A percentile compares a stretch with the other conserved stretches of the same genome.
Conservation (phyloP, 1,139 yeast genomes). For the Hyphopichia buzzinii region DNA sequence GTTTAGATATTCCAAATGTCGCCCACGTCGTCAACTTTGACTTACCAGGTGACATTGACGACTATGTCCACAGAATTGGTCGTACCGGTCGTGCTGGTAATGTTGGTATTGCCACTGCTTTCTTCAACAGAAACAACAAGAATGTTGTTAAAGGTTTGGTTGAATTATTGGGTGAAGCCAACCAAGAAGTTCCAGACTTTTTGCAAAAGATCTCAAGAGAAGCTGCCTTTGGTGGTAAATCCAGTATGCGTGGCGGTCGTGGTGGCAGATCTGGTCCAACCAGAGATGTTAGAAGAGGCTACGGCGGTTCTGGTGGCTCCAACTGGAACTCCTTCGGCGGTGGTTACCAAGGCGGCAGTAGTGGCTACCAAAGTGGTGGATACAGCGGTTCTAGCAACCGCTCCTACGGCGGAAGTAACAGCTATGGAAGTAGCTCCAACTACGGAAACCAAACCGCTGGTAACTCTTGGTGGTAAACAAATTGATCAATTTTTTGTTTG, state of each 20-base stretch:
- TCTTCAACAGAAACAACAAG: conserved; percentile 93
- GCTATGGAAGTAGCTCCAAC: conserved; percentile 13
- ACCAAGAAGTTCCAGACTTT: conserved; percentile 95
- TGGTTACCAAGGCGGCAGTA: conserved; percentile 23
- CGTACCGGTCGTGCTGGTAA: conserved; percentile 99
- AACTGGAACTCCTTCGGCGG: conserved; percentile 17
- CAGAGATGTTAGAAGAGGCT: conserved; percentile 61
- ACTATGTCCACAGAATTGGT: conserved; percentile 98
- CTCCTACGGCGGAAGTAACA: conserved; percentile 13
- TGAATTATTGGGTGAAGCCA: conserved; percentile 89
- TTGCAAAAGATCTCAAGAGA: conserved; percentile 81
- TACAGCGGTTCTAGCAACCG: conserved; percentile 20
- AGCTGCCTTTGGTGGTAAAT: conserved; percentile 50
- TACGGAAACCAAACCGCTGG: conserved; percentile 36
- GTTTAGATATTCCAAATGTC: conserved; percentile 98
- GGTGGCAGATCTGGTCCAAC: conserved; percentile 45
- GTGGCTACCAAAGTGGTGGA: conserved; percentile 11
- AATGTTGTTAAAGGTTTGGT: conserved; percentile 85
- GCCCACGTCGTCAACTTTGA: conserved; percentile 97
- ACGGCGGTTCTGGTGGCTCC: conserved; percentile 26
- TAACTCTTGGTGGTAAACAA: conserved; percentile 43
- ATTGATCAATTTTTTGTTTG: conserved; percentile 6
- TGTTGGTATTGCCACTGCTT: conserved; percentile 96
- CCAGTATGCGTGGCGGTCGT: conserved; percentile 45
- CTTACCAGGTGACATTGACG: conserved; percentile 95